phyloP scores from a whole-genome alignment of 1,139 yeast genomes.

The Yarrowia galli region DNA sequence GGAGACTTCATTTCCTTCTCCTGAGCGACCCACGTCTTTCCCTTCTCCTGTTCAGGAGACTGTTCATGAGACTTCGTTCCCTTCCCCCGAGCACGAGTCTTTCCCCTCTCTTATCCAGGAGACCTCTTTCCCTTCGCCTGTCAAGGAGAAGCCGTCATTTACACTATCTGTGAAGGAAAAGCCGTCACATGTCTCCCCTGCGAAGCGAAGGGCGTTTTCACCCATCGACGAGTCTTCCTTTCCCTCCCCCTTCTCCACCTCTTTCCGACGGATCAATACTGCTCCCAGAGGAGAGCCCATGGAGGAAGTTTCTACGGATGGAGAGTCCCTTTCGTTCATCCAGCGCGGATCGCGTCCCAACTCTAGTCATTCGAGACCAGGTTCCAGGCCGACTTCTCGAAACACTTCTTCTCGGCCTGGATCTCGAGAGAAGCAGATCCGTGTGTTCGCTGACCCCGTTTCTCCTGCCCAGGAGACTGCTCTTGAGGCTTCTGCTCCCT shows the following conservation, averaged over 20 bases:
- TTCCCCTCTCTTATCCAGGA: constrained; percentile 3
- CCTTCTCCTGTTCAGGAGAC: constrained; percentile 2
- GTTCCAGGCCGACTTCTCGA: neutral
- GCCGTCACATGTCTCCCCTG: neutral
- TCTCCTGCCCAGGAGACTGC: neutral
- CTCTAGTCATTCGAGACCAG: neutral
- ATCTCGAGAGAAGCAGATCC: constrained; percentile 28
- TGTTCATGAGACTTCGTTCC: neutral
- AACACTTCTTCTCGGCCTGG: constrained; percentile 5
- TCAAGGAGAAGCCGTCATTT: neutral
- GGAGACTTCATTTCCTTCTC: neutral
- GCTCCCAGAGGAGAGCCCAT: constrained; percentile 18
- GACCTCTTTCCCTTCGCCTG: constrained; percentile 7
- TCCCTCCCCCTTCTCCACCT: constrained; percentile 25
- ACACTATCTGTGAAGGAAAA: neutral
- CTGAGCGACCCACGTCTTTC: neutral
- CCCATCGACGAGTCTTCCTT: constrained; percentile 23
- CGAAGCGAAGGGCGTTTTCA: neutral
- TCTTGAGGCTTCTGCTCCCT: neutral
- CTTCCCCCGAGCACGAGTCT: constrained; percentile 12
- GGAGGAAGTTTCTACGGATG: constrained; percentile 13
- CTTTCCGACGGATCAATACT: constrained; percentile 1
- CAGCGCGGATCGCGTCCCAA: neutral
- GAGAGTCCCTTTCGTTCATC: constrained; percentile 6
- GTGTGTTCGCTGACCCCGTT: constrained; percentile 11